Evolutionary conservation across 1,284 basidiomycete species (phyloP), one percentile per base, ranked within the genome.

Genomic region (Mycosarcoma mackinlayi): DNA sequence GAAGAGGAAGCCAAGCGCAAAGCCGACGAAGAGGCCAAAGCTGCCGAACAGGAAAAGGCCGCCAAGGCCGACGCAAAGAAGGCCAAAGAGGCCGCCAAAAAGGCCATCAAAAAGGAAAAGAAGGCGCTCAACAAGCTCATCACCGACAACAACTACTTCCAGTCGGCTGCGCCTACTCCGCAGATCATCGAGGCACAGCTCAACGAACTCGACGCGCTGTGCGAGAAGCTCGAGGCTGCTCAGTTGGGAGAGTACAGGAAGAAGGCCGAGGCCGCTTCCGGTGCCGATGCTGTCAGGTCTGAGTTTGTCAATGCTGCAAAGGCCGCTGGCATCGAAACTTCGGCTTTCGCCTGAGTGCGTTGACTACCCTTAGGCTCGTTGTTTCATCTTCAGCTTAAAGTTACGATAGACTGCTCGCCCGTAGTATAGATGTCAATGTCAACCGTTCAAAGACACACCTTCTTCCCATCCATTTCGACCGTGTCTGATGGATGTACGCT

Each of bases 11-110:
- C 89, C 79, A 88, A 89, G 84, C 68, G 55, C 35, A 89, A 89
- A 83, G 87, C 86, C 59, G 88, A 91, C 76, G 89, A 89, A 75
- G 89, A 88, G 80, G 88, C 86, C 41, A 88, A 87, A 75, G 85
- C 86, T 31, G 84, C 84, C 57, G 79, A 81, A 73, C 75, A 77
- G 66, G 70, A 73, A 58, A 67, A 84, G 78, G 91, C 91, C 3
- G 92, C 90, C 81, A 83, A 84, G 45, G 86, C 86, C 58, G 94
- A 93, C 45, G 93, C 93, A 21, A 98, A 98, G 87, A 98, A 98
- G 87, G 92, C 92, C n/a, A 87, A 88, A 74, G 88, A 90, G 74
- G 88, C 88, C 21, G 83, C 83, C 35, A 81, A 80, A 62, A 82
- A 82, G 71, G 76, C 76, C 21, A 63, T 82, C 62, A 82, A 82